phyloP scores from a whole-genome alignment of 2,329 filamentous ascomycete species.

The Clarireedia paspali region DNA sequence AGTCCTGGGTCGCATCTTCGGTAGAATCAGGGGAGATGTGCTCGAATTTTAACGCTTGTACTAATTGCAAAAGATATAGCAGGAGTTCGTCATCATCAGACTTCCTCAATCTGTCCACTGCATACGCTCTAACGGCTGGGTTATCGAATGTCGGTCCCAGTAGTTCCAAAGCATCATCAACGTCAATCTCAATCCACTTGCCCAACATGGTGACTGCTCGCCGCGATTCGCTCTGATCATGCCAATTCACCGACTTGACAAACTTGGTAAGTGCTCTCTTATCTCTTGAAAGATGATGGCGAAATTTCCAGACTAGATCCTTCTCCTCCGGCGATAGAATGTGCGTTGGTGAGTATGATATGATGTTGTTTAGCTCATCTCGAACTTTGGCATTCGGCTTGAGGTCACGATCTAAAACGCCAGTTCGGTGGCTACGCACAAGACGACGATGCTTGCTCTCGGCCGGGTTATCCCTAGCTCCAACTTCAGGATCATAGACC shows the following conservation, averaged over 20 bases:
- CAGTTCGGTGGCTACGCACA: slow-evolving; percentile 82
- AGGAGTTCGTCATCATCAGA: slow-evolving; percentile 87
- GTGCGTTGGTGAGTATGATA: slow-evolving; percentile 89
- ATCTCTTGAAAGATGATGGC: slow-evolving; percentile 87
- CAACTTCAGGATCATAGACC: slow-evolving; percentile 91
- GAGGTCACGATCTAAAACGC: slow-evolving; percentile 88
- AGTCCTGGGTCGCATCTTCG: slow-evolving; percentile 61
- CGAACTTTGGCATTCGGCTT: slow-evolving; percentile 94
- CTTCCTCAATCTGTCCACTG: slow-evolving; percentile 84
- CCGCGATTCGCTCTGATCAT: slow-evolving; percentile 72
- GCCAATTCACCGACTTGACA: slow-evolving; percentile 96
- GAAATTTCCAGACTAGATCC: slow-evolving; percentile 94
- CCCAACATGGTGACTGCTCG: slow-evolving; percentile 85
- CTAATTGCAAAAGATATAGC: slow-evolving; percentile 85
- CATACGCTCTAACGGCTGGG: slow-evolving; percentile 79
- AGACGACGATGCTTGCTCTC: slow-evolving; percentile 91
- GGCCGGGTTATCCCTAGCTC: slow-evolving; percentile 82
- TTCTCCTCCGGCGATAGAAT: slow-evolving; percentile 84
- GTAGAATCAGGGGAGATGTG: slow-evolving; percentile 57
- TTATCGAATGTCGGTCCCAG: slow-evolving; percentile 91
- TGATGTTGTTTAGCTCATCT: slow-evolving; percentile 84
- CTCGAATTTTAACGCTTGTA: slow-evolving; percentile 94
- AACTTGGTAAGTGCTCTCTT: slow-evolving; percentile 94
- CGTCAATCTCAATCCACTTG: slow-evolving; percentile 94
- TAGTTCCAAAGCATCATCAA: slow-evolving; percentile 91